Base-by-base conservation (phyloP, 768 basidiomycete genomes). In the Phylloporus sp. region DNA sequence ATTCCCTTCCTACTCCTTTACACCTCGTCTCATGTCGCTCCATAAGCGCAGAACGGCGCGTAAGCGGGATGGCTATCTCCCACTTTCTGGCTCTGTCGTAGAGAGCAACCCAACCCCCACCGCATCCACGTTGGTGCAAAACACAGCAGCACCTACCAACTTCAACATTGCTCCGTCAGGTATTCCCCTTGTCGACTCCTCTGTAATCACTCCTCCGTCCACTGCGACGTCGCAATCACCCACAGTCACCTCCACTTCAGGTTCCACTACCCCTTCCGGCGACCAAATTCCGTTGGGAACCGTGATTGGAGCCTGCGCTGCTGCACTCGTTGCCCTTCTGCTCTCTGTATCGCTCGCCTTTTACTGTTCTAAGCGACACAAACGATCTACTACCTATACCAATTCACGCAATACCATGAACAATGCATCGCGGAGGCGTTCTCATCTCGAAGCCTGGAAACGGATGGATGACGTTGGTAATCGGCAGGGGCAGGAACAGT, bases 291-390 rank as follows among this genome's bases (percentile, higher is more conserved):
- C 74, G 1, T 32, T 74, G 2, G 72, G 76, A 51, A 78, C 82
- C 6, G 84, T 86, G 29, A 72, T 88, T 29, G 86, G 78, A 5
- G 76, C 77, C 20, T 88, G 86, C 55, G 70, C 85, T 1, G 85
- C 78, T 5, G 80, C 83, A 23, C 76, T 86, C 58, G 27, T 62
- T 18, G 77, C 77, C 34, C 78, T 83, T 40, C 72, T 76, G 27
- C 60, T 75, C 28, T 65, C 78, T 20, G 66, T 87, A 43, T 73
- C 80, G 36, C 57, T 82, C 10, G 67, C 85, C 36, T 50, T 85
- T 38, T 80, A 77, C 71, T 74, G 81, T 50, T 82, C 81, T 66
- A 75, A 70, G 43, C 59, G 73, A 67, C 57, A 69, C 64, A 49
- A 69, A 62, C 36, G 9, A n/a, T 20, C 7, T 9, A 6, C 16